These are phyloP conservation scores for Adiantum capillusveneris DNA, from an alignment of 75 land plant genomes.

Conservation along the genomic window DNA sequence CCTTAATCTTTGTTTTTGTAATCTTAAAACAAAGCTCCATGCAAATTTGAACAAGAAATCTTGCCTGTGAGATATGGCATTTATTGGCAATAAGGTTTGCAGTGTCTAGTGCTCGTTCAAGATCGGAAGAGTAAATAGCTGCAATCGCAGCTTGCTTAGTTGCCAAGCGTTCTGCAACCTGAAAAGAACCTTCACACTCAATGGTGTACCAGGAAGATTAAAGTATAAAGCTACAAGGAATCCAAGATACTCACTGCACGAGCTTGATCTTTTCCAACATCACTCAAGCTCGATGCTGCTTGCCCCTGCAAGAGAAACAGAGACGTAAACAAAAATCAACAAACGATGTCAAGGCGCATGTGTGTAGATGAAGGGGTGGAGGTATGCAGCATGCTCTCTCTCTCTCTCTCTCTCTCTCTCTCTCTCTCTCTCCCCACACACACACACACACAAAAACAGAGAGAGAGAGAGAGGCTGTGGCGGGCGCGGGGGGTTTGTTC, in stretches of 20 bases:
- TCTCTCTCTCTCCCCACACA: background rate
- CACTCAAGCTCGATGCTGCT: conserved; percentile 62
- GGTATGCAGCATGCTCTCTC: background rate
- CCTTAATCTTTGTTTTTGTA: too few relatives aligned
- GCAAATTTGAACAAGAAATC: too few relatives aligned
- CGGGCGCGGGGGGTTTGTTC: background rate
- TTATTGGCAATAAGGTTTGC: conserved; percentile 54
- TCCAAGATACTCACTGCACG: conserved; percentile 36
- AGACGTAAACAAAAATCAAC: background rate
- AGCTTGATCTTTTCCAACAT: conserved; percentile 71
- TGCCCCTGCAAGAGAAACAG: conserved; percentile 50
- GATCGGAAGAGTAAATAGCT: conserved; percentile 69
- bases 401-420: background rate
- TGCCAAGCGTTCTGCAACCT: conserved; percentile 60
- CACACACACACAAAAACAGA: background rate
- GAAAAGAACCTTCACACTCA: background rate
- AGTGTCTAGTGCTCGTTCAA: conserved; percentile 69
- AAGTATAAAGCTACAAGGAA: background rate
- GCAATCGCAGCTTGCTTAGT: conserved; percentile 30
- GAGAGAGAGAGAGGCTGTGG: background rate
- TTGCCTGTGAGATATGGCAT: conserved; percentile 48
- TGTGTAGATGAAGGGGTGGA: too few relatives aligned
- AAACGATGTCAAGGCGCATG: conserved; percentile 6
- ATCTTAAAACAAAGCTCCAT: too few relatives aligned
- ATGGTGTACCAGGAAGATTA: background rate